Conservation (phyloP, 345 rosid species). For the Salix arbutifolia region DNA sequence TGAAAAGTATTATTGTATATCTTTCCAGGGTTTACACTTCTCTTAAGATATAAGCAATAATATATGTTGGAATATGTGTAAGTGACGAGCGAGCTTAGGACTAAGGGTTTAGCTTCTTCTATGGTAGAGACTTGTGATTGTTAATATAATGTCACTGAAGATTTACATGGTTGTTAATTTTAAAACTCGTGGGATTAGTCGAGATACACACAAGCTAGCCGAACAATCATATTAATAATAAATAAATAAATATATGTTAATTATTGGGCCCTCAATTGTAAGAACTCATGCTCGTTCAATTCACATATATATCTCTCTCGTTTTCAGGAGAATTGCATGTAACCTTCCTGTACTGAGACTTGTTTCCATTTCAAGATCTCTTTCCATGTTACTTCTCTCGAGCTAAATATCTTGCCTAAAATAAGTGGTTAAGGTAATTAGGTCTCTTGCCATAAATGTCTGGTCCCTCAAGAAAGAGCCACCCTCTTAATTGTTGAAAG, state of each 20-base stretch:
- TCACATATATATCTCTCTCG: background rate
- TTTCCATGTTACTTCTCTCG: background rate
- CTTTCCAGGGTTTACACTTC: background rate
- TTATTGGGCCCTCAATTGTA: background rate
- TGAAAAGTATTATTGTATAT: background rate
- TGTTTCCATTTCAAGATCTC: background rate
- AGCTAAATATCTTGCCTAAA: background rate
- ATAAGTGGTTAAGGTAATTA: background rate
- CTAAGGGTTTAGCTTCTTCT: too few species aligned
- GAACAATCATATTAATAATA: too few species aligned
- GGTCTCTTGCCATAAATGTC: background rate
- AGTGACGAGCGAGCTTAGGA: too few species aligned
- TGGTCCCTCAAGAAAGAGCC: background rate
- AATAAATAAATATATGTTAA: too few species aligned
- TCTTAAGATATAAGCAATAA: background rate
- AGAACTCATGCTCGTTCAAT: background rate
- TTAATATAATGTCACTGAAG: too few species aligned
- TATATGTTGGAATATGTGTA: too few species aligned
- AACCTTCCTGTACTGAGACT: background rate
- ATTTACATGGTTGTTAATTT: too few species aligned
- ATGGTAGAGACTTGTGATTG: too few species aligned
- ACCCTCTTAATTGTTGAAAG: background rate
- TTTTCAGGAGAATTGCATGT: background rate
- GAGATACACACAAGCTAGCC: too few species aligned
- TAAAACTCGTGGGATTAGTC: rapidly evolving